Conservation (phyloP, 2,329 filamentous ascomycete species). For the Fusarium heterosporum region DNA sequence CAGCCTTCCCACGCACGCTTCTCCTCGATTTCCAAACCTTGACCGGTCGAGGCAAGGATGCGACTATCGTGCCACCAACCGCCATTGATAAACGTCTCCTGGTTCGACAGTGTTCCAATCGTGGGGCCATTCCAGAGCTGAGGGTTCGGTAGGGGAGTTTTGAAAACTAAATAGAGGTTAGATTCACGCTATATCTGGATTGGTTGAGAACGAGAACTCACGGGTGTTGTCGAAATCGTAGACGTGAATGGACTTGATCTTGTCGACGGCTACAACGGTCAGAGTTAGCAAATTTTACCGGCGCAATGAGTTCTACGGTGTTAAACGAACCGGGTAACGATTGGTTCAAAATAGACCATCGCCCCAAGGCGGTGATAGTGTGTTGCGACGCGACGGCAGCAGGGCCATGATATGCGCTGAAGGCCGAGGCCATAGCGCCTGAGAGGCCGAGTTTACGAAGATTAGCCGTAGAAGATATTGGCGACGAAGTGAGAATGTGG, state of each 20-base stretch:
- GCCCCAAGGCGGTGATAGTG: constrained; percentile 80
- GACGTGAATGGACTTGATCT: constrained; percentile 85
- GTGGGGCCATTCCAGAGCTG: constrained; percentile 86
- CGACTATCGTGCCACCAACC: constrained; percentile 97
- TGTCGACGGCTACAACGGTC: constrained; percentile 64
- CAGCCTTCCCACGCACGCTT: constrained; percentile 86
- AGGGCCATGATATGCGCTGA: constrained; percentile 53
- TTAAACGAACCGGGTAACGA: constrained; percentile 71
- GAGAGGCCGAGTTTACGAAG: constrained; percentile 41
- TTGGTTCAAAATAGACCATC: constrained; percentile 85
- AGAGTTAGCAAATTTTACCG: constrained; percentile 29
- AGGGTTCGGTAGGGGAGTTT: constrained; percentile 88
- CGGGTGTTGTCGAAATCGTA: constrained; percentile 99
- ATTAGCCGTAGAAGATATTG: constrained; percentile 27
- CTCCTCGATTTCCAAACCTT: constrained; percentile 86
- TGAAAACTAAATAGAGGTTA: constrained; percentile 73
- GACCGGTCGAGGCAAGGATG: constrained; percentile 87
- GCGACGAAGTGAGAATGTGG: constrained; percentile 42
- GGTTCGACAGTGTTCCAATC: constrained; percentile 79
- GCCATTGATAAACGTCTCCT: constrained; percentile 82
- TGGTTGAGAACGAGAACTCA: constrained; percentile 56
- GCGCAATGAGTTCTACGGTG: not conserved
- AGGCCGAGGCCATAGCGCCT: constrained; percentile 56
- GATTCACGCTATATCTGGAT: not conserved
- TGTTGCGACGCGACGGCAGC: constrained; percentile 49